Evolutionary conservation across 164 flowering plant genomes (phyloP).

Genomic region (Macadamia tetraphylla): DNA sequence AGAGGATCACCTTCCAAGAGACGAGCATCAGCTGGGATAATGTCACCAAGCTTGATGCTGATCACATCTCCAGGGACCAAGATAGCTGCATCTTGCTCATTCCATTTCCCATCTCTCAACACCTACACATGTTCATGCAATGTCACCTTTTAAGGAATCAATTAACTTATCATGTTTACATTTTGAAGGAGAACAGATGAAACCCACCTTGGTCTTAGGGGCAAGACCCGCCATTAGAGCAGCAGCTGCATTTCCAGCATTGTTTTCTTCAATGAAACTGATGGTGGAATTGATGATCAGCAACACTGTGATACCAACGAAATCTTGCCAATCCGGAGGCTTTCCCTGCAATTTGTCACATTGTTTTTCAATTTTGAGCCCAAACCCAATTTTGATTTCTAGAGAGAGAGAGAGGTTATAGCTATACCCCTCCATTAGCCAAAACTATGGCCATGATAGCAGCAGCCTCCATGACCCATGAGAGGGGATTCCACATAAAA

Average conservation of each 20-base stretch:
- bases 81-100: conserved; percentile 27
- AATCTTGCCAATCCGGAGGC: conserved; percentile 30
- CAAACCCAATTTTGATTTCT: too few relatives aligned
- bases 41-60: conserved; percentile 32
- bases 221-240: conserved; percentile 32
- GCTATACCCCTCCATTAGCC: conserved; percentile 26
- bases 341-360: conserved; percentile 13
- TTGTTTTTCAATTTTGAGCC: too few relatives aligned
- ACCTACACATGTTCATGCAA: conserved; percentile 6
- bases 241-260: conserved; percentile 29
- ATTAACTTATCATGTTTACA: too few relatives aligned
- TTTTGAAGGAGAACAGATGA: neutral
- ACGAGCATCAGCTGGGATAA: conserved; percentile 29
- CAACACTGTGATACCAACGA: conserved; percentile 23
- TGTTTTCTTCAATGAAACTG: conserved; percentile 28
- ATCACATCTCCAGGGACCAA: conserved; percentile 27
- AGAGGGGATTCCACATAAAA: conserved; percentile 30
- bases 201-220: conserved; percentile 24
- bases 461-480: conserved; percentile 28
- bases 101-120: conserved; percentile 27
- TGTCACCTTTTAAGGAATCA: too few relatives aligned
- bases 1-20: conserved; percentile 25
- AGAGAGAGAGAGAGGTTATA: neutral
- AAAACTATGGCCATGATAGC: conserved; percentile 26
- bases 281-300: conserved; percentile 29